Base-by-base conservation (phyloP, 1,284 basidiomycete genomes). In the Coniophora puteana region DNA sequence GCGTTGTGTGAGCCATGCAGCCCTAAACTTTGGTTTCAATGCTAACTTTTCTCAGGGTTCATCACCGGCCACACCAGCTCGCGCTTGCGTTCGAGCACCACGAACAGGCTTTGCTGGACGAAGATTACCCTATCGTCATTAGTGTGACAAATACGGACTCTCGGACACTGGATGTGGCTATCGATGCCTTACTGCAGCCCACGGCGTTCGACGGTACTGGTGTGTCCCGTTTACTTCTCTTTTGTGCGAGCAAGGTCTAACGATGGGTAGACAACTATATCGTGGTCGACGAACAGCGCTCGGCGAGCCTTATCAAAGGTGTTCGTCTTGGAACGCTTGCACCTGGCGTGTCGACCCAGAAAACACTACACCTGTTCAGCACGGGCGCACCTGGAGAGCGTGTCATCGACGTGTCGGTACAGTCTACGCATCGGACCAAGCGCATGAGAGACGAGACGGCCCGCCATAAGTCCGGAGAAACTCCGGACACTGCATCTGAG, bases 101-200 rank as follows among this genome's bases (percentile, higher is more conserved):
- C 1, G 60, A 71, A 0, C 81, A 83, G 1, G 89, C 89, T 1
- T 89, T 84, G 58, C 61, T 93, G 18, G 80, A 84, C 44, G 92
- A 94, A 58, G 69, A 76, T 27, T 85, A 85, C 52, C 80, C 84
- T 0, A 79, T 94, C 46, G 57, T 58, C 13, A 67, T 94, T 27
- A 68, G 76, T 28, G 69, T 93, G 11, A 74, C 65, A 5, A 93
- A 90, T 54, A 54, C 65, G 4, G 90, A 93, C 55, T 74, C 76
- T 21, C 68, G 78, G 14, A 71, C 78, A 16, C 61, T 94, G 16
- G 75, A 83, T 5, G 62, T 89, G n/a, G 60, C 71, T 4, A 65
- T 91, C 6, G 85, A 89, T 45, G 74, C 87, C 2, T 68, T 92
- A 36, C 59, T 94, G 25, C 89, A 92, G 45, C 89, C 90, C 3